Evolutionary conservation across 2,329 filamentous ascomycete genomes (phyloP), one percentile per base, ranked within the genome.

Genomic region (Zymoseptoria pseudotritici): DNA sequence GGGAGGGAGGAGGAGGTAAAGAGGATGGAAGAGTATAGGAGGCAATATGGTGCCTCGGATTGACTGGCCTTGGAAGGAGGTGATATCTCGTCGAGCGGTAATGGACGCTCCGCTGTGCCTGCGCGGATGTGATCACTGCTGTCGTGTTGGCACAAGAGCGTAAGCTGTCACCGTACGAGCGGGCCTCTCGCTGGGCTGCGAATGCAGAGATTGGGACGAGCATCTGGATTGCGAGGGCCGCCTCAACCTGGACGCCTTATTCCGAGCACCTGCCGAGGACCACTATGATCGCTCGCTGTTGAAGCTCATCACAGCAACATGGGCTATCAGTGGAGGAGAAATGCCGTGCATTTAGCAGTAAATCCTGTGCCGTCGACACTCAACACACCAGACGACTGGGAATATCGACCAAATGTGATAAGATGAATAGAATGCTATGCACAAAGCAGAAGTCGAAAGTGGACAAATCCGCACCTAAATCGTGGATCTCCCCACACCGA

Each of bases 21-120:
- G 76, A 80, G 80, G 61, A 86, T 90, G 73, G 84, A 90, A 76
- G 88, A 86, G 72, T 95, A 95, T 75, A 84, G 88, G 64, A 65
- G 64, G 57, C 66, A 70, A 64, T 75, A 75, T 59, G 68, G 68
- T 11, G 68, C 72, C 13, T 70, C 63, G 50, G 70, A 70, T 54
- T 71, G 64, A 68, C n/a, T 9, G 22, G 22, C 4, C 11, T 6
- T 52, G 50, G 6, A 4, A 52, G 20, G n/a, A 46, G 36, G 36
- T 2, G 13, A 17, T 6, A n/a, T n/a, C 13, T 7, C 13, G 36
- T 7, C 36, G 26, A 17, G 36, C 17, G 36, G 4, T 46, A 3
- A 17, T 2, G 17, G 36, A 46, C 36, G 5, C 3, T 46, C 36
- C 36, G 36, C 36, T 46, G 36, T n/a, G 11, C 2, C 4, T n/a